Evolutionary conservation across 768 basidiomycete species (phyloP), one percentile per base, ranked within the genome.

Genomic region (Candolleomyces efflorescens): DNA sequence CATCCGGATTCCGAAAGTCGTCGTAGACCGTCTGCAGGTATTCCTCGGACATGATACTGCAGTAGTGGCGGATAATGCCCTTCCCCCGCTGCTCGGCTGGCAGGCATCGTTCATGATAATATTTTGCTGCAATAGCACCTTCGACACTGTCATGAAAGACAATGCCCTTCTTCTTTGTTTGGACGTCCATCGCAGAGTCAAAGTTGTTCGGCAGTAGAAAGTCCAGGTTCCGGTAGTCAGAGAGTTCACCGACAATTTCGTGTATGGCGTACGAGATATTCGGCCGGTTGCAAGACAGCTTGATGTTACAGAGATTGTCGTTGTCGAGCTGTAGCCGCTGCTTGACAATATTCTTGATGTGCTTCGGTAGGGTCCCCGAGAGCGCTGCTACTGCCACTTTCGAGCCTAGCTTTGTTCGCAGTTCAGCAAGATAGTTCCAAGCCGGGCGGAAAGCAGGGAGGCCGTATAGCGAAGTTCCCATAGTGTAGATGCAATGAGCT

Each of bases 31-130:
- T 11, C n/a, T 67, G 18, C 0, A 71, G 61, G 32, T 71, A 73
- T 9, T 58, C 49, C 10, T 59, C 43, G 0, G 70, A 71, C 71
- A 73, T 73, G 1, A 44, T 38, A 5, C 59, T 55, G 36, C 71
- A 66, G 41, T 71, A 72, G 38, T 71, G 67, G 3, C 18, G 45
- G 15, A 71, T 50, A 11, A 71, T 47, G 0, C 66, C 66, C 1
- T 24, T 55, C 0, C 59, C 54, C 13, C 26, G 59, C 15, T 58
- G 41, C 13, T 43, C 3, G 0, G 3, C 5, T 0, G 69, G 64
- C 0, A 73, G 59, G 2, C 38, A 53, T 0, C 23, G 2, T 10
- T 69, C 36, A 0, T 63, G 46, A 50, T 66, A 59, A 1, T 10
- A 1, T 0, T 60, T 20, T 2, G 63, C 57, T 1, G 36, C 44